Evolutionary conservation across 768 basidiomycete genomes (phyloP), one percentile per base, ranked within the genome.

Genomic region (Myochromella boudieri): DNA sequence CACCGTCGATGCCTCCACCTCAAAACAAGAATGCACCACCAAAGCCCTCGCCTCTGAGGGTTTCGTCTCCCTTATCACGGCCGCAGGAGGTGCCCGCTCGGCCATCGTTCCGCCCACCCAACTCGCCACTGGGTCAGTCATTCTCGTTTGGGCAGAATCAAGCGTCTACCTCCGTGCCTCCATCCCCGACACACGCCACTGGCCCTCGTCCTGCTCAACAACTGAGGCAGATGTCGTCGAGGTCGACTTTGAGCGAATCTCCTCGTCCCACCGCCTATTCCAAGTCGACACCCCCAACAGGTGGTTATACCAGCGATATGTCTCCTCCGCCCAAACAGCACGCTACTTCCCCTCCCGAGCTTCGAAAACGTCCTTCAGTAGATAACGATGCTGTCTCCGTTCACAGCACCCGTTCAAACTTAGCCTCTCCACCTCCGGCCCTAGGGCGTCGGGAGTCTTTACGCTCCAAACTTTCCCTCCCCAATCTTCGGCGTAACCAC

Each of bases 381-480:
- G 60, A 66, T 47, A 51, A 51, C 6, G 58, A 63, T 40, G 38
- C 59, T 3, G 21, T 53, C 2, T 71, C 71, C 1, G 39, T 68
- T 17, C 62, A 59, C 25, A 74, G 66, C 44, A 67, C 68, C 1
- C 67, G 65, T 10, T 66, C 67, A 6, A 61, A 68, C 27, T 48
- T 69, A 10, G 40, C 59, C 1, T 75, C 78, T 2, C 73, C 77
- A 1, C 65, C 70, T 1, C 66, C 71, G 1, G 34, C 46, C 6
- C 55, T 75, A 1, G 62, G 46, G 0, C 73, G 77, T 3, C 69
- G 70, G 21, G 46, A 59, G 2, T 74, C 78, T 0, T 64, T 88
- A 9, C 76, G 77, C 5, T 72, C 76, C 0, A 90, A 88, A 56
- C 68, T 91, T 6, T 87, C 85, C 24, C 67, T 90, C 3, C 84